A percentile compares a stretch with the other conserved stretches of the same genome.
phyloP scores from a whole-genome alignment of 192 early-diverging fungal genomes.

The Gryganskiella cystojenkinii region DNA sequence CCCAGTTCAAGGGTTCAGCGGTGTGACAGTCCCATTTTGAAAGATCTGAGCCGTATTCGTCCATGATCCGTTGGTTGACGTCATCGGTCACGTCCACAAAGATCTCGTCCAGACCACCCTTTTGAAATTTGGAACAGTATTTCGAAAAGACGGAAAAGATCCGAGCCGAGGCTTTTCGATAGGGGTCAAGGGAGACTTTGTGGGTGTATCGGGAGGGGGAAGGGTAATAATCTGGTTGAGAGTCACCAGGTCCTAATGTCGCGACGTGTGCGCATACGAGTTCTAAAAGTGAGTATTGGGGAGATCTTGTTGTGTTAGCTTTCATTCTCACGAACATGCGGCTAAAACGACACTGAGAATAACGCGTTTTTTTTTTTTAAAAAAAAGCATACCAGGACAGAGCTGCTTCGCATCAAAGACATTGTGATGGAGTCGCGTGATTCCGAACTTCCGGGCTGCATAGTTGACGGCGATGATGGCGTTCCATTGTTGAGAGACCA shows the following conservation, averaged over 20 bases:
- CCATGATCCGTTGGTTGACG: slow-evolving; percentile 67
- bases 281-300: slow-evolving; percentile 51
- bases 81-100: slow-evolving; percentile 86
- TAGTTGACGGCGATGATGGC: slow-evolving; percentile 90
- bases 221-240: slow-evolving; percentile 73
- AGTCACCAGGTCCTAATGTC: slow-evolving; percentile 77
- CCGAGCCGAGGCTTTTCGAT: slow-evolving; percentile 74
- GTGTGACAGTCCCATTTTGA: slow-evolving; percentile 46
- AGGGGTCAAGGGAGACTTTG: slow-evolving; percentile 90
- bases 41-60: slow-evolving; percentile 46
- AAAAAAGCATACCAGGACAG: slow-evolving; percentile 56
- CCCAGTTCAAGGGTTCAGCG: slow-evolving; percentile 44
- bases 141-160: slow-evolving; percentile 79
- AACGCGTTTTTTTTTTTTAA: background rate
- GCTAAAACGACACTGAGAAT: background rate
- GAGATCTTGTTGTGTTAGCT: too few species aligned
- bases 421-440: slow-evolving; percentile 69
- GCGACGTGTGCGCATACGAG: slow-evolving; percentile 85
- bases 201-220: slow-evolving; percentile 77
- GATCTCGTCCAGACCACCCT: slow-evolving; percentile 88
- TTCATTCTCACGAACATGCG: too few species aligned
- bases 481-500: slow-evolving; percentile 94
- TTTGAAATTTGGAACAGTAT: slow-evolving; percentile 68
- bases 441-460: slow-evolving; percentile 80
- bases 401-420: slow-evolving; percentile 61